These are phyloP conservation scores for Glycine soja DNA, from an alignment of 306 rosid species.

Conservation along the genomic window DNA sequence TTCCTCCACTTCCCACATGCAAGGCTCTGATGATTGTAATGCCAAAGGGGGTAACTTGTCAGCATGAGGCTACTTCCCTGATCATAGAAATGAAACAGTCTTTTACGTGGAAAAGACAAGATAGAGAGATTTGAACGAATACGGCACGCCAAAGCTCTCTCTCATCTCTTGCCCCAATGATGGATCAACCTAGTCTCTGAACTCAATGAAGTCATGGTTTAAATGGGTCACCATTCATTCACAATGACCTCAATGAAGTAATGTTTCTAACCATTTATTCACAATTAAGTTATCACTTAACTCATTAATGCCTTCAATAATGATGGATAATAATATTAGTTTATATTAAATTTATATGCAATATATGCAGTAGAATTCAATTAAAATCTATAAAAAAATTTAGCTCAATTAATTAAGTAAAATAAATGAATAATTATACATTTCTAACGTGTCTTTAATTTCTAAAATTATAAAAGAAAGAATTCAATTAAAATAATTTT, in stretches of 20 bases:
- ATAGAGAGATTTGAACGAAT: constrained; percentile 34
- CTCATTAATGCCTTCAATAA: constrained; percentile 7
- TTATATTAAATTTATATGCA: no score
- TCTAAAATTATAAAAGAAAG: no score
- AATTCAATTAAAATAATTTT: no score
- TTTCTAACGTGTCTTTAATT: no score
- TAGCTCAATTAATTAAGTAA: no score
- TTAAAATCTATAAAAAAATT: no score
- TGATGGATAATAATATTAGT: no score
- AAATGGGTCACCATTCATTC: no score
- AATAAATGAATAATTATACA: no score
- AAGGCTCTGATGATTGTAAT: neutral
- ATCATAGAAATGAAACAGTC: neutral
- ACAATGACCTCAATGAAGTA: neutral
- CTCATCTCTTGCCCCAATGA: no score
- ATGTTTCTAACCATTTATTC: neutral
- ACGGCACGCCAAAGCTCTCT: constrained; percentile 59
- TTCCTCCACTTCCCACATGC: neutral
- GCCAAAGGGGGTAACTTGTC: constrained; percentile 19
- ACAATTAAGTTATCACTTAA: neutral
- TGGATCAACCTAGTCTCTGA: neutral
- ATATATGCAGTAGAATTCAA: no score
- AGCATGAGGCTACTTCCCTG: neutral
- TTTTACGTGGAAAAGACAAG: constrained; percentile 40
- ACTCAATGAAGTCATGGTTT: constrained; percentile 26